Conservation (phyloP, 2,329 filamentous ascomycete species). For the Coniochaeta hoffmannii region DNA sequence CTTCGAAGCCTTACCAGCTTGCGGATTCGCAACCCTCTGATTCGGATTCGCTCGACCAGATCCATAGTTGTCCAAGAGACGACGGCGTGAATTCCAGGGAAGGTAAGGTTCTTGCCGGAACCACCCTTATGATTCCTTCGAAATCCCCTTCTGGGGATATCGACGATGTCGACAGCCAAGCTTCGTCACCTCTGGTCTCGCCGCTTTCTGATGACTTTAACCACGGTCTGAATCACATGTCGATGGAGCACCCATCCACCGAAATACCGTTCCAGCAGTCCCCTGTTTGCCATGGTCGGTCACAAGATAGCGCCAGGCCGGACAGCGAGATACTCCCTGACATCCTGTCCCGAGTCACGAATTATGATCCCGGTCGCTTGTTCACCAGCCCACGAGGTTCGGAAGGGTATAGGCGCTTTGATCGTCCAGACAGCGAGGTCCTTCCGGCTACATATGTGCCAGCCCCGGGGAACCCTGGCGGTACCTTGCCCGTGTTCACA, state of each 20-base stretch:
- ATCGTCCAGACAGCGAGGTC: background rate
- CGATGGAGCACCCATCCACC: background rate
- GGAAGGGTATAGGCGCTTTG: background rate
- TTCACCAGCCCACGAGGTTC: too few relatives aligned
- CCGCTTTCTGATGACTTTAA: background rate
- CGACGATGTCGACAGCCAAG: background rate
- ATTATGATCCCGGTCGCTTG: background rate
- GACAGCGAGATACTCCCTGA: background rate
- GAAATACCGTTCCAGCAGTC: background rate
- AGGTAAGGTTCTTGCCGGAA: background rate
- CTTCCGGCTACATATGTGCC: background rate
- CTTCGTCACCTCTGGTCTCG: background rate
- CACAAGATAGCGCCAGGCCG: background rate
- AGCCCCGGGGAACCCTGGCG: background rate
- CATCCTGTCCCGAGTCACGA: background rate
- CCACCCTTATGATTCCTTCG: background rate
- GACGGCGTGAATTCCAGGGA: background rate
- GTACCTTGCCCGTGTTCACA: background rate
- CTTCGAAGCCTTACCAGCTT: background rate
- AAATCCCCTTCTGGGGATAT: background rate
- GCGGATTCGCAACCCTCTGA: background rate
- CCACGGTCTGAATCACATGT: background rate
- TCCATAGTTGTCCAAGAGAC: background rate
- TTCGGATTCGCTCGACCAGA: background rate
- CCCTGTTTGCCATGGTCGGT: background rate